Evolutionary conservation across 805 yeast genomes (phyloP), one percentile per base, ranked within the genome.

Genomic region (Zygoascus biomembranicola): DNA sequence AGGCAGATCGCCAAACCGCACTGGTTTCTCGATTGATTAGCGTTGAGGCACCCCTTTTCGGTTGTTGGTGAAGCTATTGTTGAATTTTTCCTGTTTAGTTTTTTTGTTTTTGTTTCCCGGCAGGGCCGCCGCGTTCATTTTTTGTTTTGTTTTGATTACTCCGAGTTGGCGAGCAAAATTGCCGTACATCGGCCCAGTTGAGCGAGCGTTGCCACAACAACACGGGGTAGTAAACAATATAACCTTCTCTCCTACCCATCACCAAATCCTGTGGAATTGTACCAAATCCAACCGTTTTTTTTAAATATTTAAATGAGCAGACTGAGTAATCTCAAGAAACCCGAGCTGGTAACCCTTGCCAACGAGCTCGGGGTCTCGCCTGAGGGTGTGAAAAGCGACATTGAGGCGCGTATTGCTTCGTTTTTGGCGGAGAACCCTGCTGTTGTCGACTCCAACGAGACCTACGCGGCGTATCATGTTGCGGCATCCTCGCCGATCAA

Each of bases 341-440:
- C 64, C 32, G 68, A 67, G 20, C 67, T 74, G 50, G 66, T 68
- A 52, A 65, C 64, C 18, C 59, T 74, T 48, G 74, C 76, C 19
- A 55, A 61, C 14, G 64, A 63, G 39, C 67, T 74, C 55, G 65
- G 66, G 31, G 56, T 74, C 51, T 59, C 59, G 18, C 16, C 62
- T 8, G 65, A 62, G 9, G 71, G 71, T 16, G 39, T 60, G 50
- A 67, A 66, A 53, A 43, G 49, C 32, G 70, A 64, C 18, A 45
- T 67, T 26, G 70, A 66, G 50, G 57, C 58, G 5, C 61, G 69
- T 10, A 62, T 67, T 49, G 28, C 57, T 16, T 44, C 52, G 32
- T 49, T 50, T 43, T 56, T 68, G 46, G 44, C 55, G 1, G 44
- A 45, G 13, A 58, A 62, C 48, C 54, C 58, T 28, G 50, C 53